These are phyloP conservation scores for Eutrema salsugineum DNA, from an alignment of 441 rosid genomes.

Conservation along the genomic window DNA sequence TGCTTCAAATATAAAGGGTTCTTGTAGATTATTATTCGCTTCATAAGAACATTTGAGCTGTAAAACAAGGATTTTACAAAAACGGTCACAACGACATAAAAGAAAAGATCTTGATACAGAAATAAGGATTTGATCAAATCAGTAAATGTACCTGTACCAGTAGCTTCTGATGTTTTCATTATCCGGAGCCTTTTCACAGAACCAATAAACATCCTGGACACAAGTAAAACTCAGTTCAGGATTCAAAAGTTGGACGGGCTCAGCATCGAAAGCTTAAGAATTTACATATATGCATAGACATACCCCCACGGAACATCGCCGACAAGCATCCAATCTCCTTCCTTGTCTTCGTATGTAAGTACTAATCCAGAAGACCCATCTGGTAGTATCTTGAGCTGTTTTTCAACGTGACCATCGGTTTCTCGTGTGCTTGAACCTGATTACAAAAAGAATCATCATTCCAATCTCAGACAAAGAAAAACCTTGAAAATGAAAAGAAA, in stretches of 20 bases:
- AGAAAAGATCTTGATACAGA: neutral
- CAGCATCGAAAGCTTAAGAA: neutral
- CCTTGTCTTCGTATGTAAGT: conserved; percentile 87
- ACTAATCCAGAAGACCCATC: conserved; percentile 77
- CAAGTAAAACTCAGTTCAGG: conserved; percentile 4
- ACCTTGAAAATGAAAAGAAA: neutral
- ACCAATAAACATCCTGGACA: conserved; percentile 70
- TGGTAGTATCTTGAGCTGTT: conserved; percentile 47
- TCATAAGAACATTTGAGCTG: conserved; percentile 34
- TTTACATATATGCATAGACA: conserved; percentile 2
- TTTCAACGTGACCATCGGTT: conserved; percentile 8
- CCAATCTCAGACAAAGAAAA: neutral
- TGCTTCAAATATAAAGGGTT: conserved; percentile 20
- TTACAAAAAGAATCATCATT: conserved; percentile 9
- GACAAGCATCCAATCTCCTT: conserved; percentile 98
- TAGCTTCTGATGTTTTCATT: conserved; percentile 79
- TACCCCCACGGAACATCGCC: conserved; percentile 99
- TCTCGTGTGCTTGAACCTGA: conserved; percentile 44
- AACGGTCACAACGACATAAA: neutral
- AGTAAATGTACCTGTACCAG: conserved; percentile 53
- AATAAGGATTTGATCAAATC: neutral
- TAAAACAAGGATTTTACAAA: conserved; percentile 4
- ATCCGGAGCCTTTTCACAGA: conserved; percentile 88
- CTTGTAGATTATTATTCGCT: neutral
- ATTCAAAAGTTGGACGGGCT: neutral